Evolutionary conservation across 768 basidiomycete genomes (phyloP).

Genomic region (Lactifluus hygrophoroides): DNA sequence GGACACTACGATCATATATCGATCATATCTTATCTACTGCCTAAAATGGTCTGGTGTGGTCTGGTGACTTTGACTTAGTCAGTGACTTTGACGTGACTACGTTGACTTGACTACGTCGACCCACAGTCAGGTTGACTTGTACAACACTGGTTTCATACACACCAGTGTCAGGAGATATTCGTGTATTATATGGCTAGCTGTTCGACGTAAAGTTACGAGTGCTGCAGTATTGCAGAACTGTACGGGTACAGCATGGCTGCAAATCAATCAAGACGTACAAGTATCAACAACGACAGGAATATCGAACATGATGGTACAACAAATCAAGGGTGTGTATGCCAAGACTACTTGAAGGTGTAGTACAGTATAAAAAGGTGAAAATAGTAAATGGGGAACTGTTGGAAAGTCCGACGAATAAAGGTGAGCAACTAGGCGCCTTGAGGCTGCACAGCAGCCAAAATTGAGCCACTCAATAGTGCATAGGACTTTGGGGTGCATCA

Average conservation of each 20-base stretch:
- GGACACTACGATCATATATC: no score
- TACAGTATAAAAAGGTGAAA: neutral
- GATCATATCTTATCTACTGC: no score
- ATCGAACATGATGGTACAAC: conserved; percentile 8
- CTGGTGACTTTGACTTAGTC: no score
- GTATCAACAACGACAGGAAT: neutral
- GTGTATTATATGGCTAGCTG: neutral
- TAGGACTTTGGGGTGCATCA: conserved; percentile 21
- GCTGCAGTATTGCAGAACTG: neutral
- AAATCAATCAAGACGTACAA: neutral
- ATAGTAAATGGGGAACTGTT: neutral
- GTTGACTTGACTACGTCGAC: no score
- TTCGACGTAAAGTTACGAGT: neutral
- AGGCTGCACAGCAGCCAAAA: conserved; percentile 5
- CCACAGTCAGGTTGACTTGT: no score
- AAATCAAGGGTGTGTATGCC: neutral
- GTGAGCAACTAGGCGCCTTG: neutral
- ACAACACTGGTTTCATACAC: no score
- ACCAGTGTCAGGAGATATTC: no score
- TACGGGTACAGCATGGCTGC: neutral
- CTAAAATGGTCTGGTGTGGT: no score
- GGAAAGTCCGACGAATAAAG: neutral
- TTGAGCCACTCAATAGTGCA: conserved; percentile 17
- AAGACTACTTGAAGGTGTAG: neutral
- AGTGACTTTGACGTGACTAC: no score